A percentile compares a stretch with the other conserved stretches of the same genome.
phyloP scores from a whole-genome alignment of 495 filamentous ascomycete genomes.

The Lasiosphaeriaceae sp. region DNA sequence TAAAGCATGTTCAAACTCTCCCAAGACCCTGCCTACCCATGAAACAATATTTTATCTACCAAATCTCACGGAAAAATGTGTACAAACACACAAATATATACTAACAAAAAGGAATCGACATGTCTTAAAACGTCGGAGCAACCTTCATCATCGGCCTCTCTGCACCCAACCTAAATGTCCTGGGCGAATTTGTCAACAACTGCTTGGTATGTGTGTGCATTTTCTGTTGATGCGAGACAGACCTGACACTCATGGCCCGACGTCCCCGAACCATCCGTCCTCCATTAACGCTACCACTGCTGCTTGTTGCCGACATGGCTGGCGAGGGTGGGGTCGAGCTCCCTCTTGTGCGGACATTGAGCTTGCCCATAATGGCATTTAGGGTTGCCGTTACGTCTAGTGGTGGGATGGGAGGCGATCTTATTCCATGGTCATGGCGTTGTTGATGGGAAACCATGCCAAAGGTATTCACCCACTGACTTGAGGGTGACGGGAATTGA shows the following conservation, averaged over 20 bases:
- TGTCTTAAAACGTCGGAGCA: constrained; percentile 1
- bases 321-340: constrained; percentile 18
- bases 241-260: constrained; percentile 19
- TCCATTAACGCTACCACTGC: background rate
- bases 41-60: too few relatives aligned
- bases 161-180: constrained; percentile 18
- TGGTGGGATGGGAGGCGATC: constrained; percentile 17
- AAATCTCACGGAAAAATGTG: too few relatives aligned
- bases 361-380: constrained; percentile 26
- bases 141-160: constrained; percentile 2
- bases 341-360: constrained; percentile 22
- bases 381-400: constrained; percentile 18
- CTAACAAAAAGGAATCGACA: background rate
- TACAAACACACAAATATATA: background rate
- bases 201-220: background rate
- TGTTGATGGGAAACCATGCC: background rate
- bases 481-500: background rate
- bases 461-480: background rate
- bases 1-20: too few relatives aligned
- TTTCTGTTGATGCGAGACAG: constrained; percentile 6
- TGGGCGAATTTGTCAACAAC: constrained; percentile 24
- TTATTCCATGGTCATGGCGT: background rate
- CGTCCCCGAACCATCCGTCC: background rate
- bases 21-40: too few relatives aligned
- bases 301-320: constrained; percentile 8